Base-by-base conservation (phyloP, 495 filamentous ascomycete species). In the Peziza echinospora region DNA sequence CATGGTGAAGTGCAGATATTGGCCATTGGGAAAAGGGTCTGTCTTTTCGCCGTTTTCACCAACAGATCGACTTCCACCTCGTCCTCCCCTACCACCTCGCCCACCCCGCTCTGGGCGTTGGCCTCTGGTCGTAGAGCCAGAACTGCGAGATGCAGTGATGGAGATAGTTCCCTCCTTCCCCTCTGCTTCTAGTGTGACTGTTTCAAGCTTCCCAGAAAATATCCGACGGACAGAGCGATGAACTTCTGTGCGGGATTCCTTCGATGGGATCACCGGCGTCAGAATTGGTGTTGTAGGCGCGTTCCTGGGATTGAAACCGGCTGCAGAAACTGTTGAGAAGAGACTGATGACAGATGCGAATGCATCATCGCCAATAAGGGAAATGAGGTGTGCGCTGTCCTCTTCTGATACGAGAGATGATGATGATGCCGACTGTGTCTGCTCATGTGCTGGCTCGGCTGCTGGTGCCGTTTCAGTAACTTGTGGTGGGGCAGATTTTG, bases 1-100 rank as follows among this genome's bases (percentile, higher is more conserved):
- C 30, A 97, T 71, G 0, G 83, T 82, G 57, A 96, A 91, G 60
- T 97, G 89, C 6, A 94, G 69, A 57, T 83, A 86, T 7, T 79
- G 73, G 1, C 81, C 84, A 16, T 10, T 43, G 21, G 41, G 4
- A 23, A 13, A 37, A 2, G 6, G 30, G 6, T 37, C 30, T 37
- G 13, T 0, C 78, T 80, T 9, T 76, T 68, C 47, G 77, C 73
- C 24, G 70, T 63, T 73, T 4, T 16, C 55, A 53, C n/a, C 51
- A 55, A 8, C 57, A 26, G 9, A 51, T 30, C 26, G 45, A 19
- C 37, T 50, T 49, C 34, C 52, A 21, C 52, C 46, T 25, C 51
- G 53, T n/a, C 53, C 55, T 3, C 55, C 58, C 16, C 60, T 59
- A 13, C 53, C 57, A 39, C 46, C 19, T 24, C 39, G 17, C 48